Evolutionary conservation across 345 rosid genomes (phyloP).

Genomic region (Lepidium didymum): DNA sequence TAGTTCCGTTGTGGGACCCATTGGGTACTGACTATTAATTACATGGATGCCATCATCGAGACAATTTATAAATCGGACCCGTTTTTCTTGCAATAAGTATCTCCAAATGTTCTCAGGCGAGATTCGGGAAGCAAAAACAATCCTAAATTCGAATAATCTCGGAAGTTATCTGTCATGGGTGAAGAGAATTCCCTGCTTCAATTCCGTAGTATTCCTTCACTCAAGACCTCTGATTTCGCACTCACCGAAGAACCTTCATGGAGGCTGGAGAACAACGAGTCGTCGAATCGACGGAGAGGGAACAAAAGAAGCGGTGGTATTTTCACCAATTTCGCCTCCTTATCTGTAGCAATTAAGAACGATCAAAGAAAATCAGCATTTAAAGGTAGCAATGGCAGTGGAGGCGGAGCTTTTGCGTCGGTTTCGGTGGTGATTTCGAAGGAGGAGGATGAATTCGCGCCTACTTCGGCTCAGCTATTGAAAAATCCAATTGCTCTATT

Average conservation of each 20-base stretch:
- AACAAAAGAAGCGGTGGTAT: not conserved
- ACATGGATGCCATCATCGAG: conserved; percentile 15
- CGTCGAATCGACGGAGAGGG: conserved; percentile 12
- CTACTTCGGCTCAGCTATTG: conserved; percentile 58
- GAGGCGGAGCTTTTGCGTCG: conserved; percentile 42
- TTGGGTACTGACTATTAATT: not conserved
- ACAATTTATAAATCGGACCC: conserved; percentile 17
- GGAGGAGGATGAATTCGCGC: conserved; percentile 43
- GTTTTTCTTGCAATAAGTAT: not conserved
- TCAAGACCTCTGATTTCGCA: conserved; percentile 32
- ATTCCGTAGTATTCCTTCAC: conserved; percentile 35
- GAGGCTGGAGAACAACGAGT: conserved; percentile 17
- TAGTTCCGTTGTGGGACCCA: not conserved
- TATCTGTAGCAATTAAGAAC: conserved; percentile 11
- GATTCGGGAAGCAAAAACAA: not conserved
- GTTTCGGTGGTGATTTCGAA: conserved; percentile 38
- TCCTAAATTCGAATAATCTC: not conserved
- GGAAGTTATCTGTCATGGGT: conserved; percentile 34
- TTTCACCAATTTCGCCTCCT: conserved; percentile 16
- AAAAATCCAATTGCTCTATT: conserved; percentile 65
- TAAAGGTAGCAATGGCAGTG: conserved; percentile 11
- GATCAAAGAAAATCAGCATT: conserved; percentile 3
- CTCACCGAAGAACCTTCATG: conserved; percentile 25
- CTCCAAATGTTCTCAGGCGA: conserved; percentile 3
- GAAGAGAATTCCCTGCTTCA: conserved; percentile 37